A percentile compares a stretch with the other conserved stretches of the same genome.
phyloP scores from a whole-genome alignment of 2,329 filamentous ascomycete genomes.

The Botrytis elliptica region DNA sequence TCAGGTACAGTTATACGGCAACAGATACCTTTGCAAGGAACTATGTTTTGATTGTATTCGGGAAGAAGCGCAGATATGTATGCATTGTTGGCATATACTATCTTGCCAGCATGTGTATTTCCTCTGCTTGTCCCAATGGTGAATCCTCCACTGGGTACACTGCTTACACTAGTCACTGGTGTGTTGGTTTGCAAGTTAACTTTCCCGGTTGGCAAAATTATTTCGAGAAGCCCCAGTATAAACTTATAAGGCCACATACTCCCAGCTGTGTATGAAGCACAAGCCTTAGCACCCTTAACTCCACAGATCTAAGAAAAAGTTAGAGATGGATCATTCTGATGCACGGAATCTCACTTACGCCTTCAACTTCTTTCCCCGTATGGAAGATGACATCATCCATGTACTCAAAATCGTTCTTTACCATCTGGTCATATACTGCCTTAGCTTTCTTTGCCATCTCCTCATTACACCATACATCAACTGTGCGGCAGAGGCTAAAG shows the following conservation, averaged over 20 bases:
- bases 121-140: conserved; percentile 55
- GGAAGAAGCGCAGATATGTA: conserved; percentile 63
- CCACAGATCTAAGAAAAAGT: conserved; percentile 25
- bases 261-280: conserved; percentile 29
- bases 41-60: conserved; percentile 50
- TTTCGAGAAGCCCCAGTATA: conserved; percentile 51
- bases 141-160: conserved; percentile 40
- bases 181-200: conserved; percentile 55
- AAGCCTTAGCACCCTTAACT: conserved; percentile 31
- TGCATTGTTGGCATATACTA: conserved; percentile 66
- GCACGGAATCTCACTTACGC: background rate
- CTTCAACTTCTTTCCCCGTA: conserved; percentile 13
- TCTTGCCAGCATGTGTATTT: conserved; percentile 49
- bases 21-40: conserved; percentile 53
- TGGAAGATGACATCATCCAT: conserved; percentile 20
- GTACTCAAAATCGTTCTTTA: conserved; percentile 9
- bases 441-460: conserved; percentile 4
- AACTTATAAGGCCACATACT: conserved; percentile 60
- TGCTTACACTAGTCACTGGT: conserved; percentile 40
- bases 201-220: conserved; percentile 44
- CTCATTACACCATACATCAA: conserved; percentile 20
- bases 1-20: conserved; percentile 41
- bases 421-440: conserved; percentile 13
- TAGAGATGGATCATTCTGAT: background rate
- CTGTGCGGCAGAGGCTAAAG: conserved; percentile 40